These are phyloP conservation scores for Penicillium bovifimosum DNA, from an alignment of 495 filamentous ascomycete genomes.

Conservation along the genomic window DNA sequence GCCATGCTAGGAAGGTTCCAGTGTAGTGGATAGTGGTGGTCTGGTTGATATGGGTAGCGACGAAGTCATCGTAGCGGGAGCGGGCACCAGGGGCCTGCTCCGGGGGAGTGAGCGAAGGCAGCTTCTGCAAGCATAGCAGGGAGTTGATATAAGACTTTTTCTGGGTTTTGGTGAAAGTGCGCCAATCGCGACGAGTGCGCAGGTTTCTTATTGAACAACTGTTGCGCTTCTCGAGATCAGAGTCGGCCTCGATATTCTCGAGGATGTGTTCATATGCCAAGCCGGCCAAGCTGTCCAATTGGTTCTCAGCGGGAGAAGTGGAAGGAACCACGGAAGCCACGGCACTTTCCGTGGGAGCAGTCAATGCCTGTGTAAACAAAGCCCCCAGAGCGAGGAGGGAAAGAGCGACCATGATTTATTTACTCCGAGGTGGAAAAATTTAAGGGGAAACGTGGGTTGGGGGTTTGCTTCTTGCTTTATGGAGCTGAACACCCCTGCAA, in stretches of 20 bases:
- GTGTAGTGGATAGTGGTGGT: constrained; percentile 57
- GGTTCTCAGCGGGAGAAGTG: constrained; percentile 16
- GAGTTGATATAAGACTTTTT: constrained; percentile 57
- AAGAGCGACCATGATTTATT: constrained; percentile 15
- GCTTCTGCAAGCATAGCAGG: constrained; percentile 54
- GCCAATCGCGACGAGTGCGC: constrained; percentile 46
- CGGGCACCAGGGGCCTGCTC: constrained; percentile 42
- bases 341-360: constrained; percentile 1
- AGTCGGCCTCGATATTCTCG: constrained; percentile 6
- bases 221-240: constrained; percentile 30
- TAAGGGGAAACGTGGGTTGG: no score
- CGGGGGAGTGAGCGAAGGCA: constrained; percentile 43
- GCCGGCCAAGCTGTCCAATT: constrained; percentile 14
- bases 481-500: no score
- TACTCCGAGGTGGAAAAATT: no score
- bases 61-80: constrained; percentile 66
- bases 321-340: constrained; percentile 14
- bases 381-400: constrained; percentile 8
- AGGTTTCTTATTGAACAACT: constrained; percentile 45
- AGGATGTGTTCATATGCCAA: constrained; percentile 14
- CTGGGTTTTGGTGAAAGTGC: constrained; percentile 30
- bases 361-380: constrained; percentile 8
- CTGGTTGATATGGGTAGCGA: constrained; percentile 61
- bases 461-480: no score
- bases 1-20: constrained; percentile 65